Evolutionary conservation across 169 alveolate genomes (phyloP).

Genomic region (Cryptosporidium ubiquitum): DNA sequence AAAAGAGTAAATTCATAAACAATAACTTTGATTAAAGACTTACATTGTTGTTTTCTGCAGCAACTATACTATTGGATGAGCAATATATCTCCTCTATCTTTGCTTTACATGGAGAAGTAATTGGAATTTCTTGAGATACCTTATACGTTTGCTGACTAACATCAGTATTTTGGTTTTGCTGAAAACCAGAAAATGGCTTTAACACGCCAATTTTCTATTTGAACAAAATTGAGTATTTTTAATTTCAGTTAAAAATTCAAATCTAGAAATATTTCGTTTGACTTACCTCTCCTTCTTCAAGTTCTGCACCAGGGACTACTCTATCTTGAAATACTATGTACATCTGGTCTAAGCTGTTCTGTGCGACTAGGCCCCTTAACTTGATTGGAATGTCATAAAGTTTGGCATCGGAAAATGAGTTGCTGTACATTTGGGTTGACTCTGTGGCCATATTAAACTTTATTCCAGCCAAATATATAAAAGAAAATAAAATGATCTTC

Average conservation of each 20-base stretch:
- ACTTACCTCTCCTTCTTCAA: conserved; percentile 65
- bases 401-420: background rate
- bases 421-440: background rate
- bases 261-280: background rate
- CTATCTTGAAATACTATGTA: background rate
- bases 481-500: background rate
- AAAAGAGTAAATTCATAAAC: background rate
- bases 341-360: conserved; percentile 10
- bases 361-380: conserved; percentile 25
- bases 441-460: background rate
- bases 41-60: conserved; percentile 35
- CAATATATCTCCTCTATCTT: conserved; percentile 8
- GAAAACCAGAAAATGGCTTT: background rate
- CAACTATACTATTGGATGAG: background rate
- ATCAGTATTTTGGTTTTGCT: background rate
- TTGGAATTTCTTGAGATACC: background rate
- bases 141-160: background rate
- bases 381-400: background rate
- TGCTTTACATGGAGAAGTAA: conserved; percentile 34
- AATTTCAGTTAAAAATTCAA: background rate
- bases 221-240: background rate
- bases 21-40: background rate
- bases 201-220: background rate
- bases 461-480: background rate
- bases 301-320: background rate